Percentiles rank a stretch among this genome's conserved stretches.
These are phyloP conservation scores for Curvularia spicifera DNA, from an alignment of 2,329 filamentous ascomycete species.

Conservation along the genomic window DNA sequence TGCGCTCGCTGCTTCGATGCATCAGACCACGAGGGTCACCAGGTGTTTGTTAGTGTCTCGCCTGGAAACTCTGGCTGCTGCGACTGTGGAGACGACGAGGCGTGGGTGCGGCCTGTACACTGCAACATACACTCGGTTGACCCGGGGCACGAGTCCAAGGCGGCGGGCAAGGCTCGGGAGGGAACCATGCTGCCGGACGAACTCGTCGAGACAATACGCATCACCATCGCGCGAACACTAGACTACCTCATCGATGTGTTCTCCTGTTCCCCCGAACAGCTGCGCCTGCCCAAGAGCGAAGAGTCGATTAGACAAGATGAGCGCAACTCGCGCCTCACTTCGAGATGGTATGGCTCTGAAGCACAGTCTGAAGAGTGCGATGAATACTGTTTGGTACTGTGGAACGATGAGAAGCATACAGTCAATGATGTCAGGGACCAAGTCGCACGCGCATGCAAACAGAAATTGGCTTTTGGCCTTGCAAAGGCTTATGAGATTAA, in stretches of 20 bases:
- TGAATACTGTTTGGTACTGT: slow-evolving; percentile 85
- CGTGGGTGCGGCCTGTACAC: slow-evolving; percentile 85
- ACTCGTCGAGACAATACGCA: slow-evolving; percentile 76
- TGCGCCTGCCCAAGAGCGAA: slow-evolving; percentile 82
- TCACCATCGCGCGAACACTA: slow-evolving; percentile 82
- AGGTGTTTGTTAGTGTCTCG: slow-evolving; percentile 86
- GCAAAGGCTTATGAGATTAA: slow-evolving; percentile 87
- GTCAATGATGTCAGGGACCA: slow-evolving; percentile 89
- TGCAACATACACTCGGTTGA: slow-evolving; percentile 88
- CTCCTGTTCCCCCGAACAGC: slow-evolving; percentile 94
- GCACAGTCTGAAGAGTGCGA: slow-evolving; percentile 67
- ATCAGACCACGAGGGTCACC: slow-evolving; percentile 92
- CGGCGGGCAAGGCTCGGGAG: slow-evolving; percentile 64
- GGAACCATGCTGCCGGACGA: slow-evolving; percentile 71
- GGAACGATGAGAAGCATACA: slow-evolving; percentile 99
- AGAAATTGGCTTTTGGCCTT: slow-evolving; percentile 71
- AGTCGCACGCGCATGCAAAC: slow-evolving; percentile 85
- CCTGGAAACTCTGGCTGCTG: slow-evolving; percentile 94
- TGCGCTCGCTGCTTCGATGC: slow-evolving; percentile 94
- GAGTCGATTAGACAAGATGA: slow-evolving; percentile 85
- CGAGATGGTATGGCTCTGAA: slow-evolving; percentile 71
- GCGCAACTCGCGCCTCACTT: slow-evolving; percentile 74
- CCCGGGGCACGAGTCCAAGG: slow-evolving; percentile 41
- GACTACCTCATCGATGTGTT: slow-evolving; percentile 98
- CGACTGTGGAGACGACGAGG: slow-evolving; percentile 95